Evolutionary conservation across 1,139 yeast genomes (phyloP).

Genomic region (Scheffersomyces insectosa): DNA sequence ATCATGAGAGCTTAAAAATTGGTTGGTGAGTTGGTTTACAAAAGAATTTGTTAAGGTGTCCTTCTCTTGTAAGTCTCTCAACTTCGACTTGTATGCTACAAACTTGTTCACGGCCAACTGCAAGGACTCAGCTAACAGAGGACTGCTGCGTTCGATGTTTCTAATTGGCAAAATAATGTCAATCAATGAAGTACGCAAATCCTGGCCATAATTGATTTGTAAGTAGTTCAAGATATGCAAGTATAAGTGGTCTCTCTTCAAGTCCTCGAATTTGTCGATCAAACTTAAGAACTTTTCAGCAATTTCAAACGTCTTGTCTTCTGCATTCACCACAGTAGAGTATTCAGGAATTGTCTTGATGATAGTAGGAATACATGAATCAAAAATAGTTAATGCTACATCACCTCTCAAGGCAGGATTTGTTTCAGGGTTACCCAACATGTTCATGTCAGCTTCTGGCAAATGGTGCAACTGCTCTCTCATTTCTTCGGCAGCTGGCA

Average conservation of each 20-base stretch:
- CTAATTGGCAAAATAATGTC: conserved; percentile 73
- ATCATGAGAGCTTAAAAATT: conserved; percentile 29
- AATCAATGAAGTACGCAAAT: conserved; percentile 46
- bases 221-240: conserved; percentile 62
- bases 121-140: conserved; percentile 56
- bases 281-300: conserved; percentile 51
- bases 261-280: conserved; percentile 65
- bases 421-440: conserved; percentile 81
- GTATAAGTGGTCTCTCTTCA: conserved; percentile 68
- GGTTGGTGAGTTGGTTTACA: conserved; percentile 37
- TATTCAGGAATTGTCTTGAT: conserved; percentile 30
- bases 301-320: conserved; percentile 43
- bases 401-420: conserved; percentile 93
- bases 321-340: conserved; percentile 24
- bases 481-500: conserved; percentile 53
- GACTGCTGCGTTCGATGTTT: conserved; percentile 37
- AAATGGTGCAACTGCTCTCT: conserved; percentile 66
- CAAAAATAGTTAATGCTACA: conserved; percentile 79
- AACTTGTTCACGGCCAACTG: conserved; percentile 74
- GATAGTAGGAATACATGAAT: conserved; percentile 62
- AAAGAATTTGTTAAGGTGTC: conserved; percentile 47
- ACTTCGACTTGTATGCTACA: conserved; percentile 56
- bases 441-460: conserved; percentile 86
- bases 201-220: conserved; percentile 36
- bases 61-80: conserved; percentile 31